These are phyloP conservation scores for Dalechampia spathulata DNA, from an alignment of 441 rosid genomes.

Conservation along the genomic window DNA sequence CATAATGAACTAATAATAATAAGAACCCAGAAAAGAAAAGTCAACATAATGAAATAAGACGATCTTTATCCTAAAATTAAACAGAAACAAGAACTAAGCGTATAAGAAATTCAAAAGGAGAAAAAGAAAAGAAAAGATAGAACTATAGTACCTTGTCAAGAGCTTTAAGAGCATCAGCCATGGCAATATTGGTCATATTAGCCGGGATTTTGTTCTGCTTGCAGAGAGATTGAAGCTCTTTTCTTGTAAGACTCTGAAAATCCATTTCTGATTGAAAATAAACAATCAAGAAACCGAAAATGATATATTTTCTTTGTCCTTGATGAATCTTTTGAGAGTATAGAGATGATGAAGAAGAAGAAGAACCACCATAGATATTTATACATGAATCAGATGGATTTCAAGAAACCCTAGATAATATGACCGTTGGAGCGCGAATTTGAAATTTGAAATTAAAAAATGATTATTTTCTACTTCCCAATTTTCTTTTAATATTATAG, in stretches of 20 bases:
- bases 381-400: constrained; percentile 1
- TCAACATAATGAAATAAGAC: neutral
- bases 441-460: constrained; percentile 44
- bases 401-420: constrained; percentile 35
- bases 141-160: constrained; percentile 45
- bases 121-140: neutral
- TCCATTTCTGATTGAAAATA: constrained; percentile 41
- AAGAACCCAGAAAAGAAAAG: neutral
- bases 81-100: neutral
- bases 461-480: too few species aligned
- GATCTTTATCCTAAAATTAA: too few species aligned
- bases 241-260: constrained; percentile 66
- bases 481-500: too few species aligned
- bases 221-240: constrained; percentile 87
- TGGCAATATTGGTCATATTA: constrained; percentile 76
- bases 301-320: constrained; percentile 1
- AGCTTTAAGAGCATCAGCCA: constrained; percentile 80
- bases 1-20: too few species aligned
- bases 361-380: too few species aligned
- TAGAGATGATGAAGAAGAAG: constrained; percentile 8
- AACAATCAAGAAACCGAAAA: neutral
- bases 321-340: neutral
- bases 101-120: too few species aligned
- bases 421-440: constrained; percentile 64
- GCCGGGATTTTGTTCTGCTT: constrained; percentile 94